Base-by-base conservation (phyloP, 2,329 filamentous ascomycete genomes). In the Monosporascus sp. region DNA sequence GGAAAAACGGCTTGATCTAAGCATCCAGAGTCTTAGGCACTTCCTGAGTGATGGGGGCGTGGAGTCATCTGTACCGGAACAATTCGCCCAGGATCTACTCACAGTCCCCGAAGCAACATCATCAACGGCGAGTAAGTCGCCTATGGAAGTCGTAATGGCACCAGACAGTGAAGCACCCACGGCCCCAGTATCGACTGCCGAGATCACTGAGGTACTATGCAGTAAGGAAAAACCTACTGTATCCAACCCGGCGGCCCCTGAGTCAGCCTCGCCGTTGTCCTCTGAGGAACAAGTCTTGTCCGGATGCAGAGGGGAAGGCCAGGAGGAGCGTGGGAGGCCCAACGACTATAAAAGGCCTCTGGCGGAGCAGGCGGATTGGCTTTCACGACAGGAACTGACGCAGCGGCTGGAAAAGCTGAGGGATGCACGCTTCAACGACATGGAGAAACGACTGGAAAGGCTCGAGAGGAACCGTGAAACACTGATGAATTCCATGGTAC, bases 381-480 rank as follows among this genome's bases (percentile, higher is more conserved):
- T 60, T n/a, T 48, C 60, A 51, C 63, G 55, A 14, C 59, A 59
- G 52, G 69, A 75, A 52, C 64, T 74, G 9, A 52, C 71, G 19
- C 60, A 64, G 5, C 67, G 71, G 8, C 75, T 76, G 54, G 72
- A 77, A 48, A 67, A 66, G 3, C 70, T 76, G 27, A 67, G 70
- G 9, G 73, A 76, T 54, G 66, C 71, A 20, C 75, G 72, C 7
- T 64, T 76, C 17, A 69, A 69, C 24, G 78, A 81, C 40, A 74
- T 80, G 65, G 76, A 79, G 57, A 69, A 69, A 11, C 73, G 78
- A 1, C 62, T 81, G 14, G 70, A 72, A 7, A 67, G 69, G 17
- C 68, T 81, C 2, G 78, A 81, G 64, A 68, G 70, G 17, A 75
- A 76, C 48, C 73, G 75, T 41, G 76, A 80, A 40, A 64, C 74